These are phyloP conservation scores for Heimioporus sp. DNA, from an alignment of 768 basidiomycete species.

Conservation along the genomic window DNA sequence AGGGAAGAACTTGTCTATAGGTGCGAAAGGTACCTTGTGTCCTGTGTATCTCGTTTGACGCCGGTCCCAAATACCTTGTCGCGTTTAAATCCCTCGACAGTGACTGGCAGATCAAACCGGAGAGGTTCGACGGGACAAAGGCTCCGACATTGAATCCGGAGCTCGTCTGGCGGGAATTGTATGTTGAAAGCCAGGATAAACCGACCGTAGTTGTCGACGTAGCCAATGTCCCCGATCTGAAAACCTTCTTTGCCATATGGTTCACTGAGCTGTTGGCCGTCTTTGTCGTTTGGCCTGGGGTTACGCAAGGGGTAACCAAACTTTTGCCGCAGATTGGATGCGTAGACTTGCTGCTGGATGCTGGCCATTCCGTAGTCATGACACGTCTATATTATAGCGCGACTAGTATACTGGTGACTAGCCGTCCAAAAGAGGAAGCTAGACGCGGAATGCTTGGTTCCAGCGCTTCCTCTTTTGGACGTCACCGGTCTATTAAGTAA, in stretches of 20 bases:
- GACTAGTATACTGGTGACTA: too few relatives aligned
- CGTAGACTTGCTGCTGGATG: constrained; percentile 3
- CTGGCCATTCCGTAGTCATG: too few relatives aligned
- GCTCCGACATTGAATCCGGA: not conserved
- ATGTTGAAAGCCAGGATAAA: constrained; percentile 35
- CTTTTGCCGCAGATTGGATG: constrained; percentile 6
- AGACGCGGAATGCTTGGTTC: too few relatives aligned
- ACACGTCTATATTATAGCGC: too few relatives aligned
- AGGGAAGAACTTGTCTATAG: not conserved
- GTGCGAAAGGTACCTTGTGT: not conserved
- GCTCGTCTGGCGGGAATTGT: constrained; percentile 21
- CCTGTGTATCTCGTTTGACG: not conserved
- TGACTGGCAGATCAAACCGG: too few relatives aligned
- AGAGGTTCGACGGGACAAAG: not conserved
- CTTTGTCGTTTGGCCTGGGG: constrained; percentile 21
- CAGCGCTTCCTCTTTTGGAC: too few relatives aligned
- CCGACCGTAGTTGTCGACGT: constrained; percentile 25
- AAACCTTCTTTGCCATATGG: constrained; percentile 23
- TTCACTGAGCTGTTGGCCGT: constrained; percentile 8
- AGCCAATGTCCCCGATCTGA: constrained; percentile 35
- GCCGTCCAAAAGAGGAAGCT: too few relatives aligned
- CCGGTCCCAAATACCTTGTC: not conserved
- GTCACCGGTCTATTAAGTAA: too few relatives aligned
- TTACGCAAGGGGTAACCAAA: constrained; percentile 31
- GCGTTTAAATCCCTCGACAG: too few relatives aligned